Percentiles rank a stretch among this genome's conserved stretches.
Evolutionary conservation across 192 early-diverging fungal species (phyloP).

Genomic region (Coemansia sp.): DNA sequence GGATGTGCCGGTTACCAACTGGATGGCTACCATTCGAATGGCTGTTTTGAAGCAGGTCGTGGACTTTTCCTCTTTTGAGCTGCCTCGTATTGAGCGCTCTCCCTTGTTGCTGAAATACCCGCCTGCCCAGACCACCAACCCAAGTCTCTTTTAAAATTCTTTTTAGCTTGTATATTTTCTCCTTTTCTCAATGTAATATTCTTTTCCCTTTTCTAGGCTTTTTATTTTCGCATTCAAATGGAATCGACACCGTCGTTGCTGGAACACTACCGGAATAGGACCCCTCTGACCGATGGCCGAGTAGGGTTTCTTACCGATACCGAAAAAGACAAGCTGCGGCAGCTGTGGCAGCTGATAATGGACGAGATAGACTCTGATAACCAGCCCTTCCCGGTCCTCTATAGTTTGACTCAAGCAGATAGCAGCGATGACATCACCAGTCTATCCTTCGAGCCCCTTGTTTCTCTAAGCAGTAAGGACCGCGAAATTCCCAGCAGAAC

Average conservation of each 20-base stretch:
- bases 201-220: not conserved
- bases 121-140: not conserved
- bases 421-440: slow-evolving; percentile 9
- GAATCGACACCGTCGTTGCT: slow-evolving; percentile 17
- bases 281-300: slow-evolving; percentile 27
- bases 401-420: slow-evolving; percentile 8
- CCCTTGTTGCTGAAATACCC: slow-evolving; percentile 14
- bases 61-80: slow-evolving; percentile 21
- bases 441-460: slow-evolving; percentile 38
- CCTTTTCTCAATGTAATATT: not conserved
- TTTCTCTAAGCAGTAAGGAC: slow-evolving; percentile 21
- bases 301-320: slow-evolving; percentile 38
- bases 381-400: slow-evolving; percentile 15
- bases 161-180: slow-evolving; percentile 3
- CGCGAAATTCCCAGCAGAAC: not conserved
- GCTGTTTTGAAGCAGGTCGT: slow-evolving; percentile 37
- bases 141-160: not conserved
- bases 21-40: slow-evolving; percentile 25
- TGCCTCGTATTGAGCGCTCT: slow-evolving; percentile 29
- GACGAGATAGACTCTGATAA: slow-evolving; percentile 16
- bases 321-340: slow-evolving; percentile 42
- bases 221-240: not conserved
- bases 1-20: slow-evolving; percentile 11
- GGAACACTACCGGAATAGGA: slow-evolving; percentile 29
- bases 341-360: slow-evolving; percentile 54